Evolutionary conservation across 1,139 yeast species (phyloP).

Genomic region (Eremothecium gossypii): DNA sequence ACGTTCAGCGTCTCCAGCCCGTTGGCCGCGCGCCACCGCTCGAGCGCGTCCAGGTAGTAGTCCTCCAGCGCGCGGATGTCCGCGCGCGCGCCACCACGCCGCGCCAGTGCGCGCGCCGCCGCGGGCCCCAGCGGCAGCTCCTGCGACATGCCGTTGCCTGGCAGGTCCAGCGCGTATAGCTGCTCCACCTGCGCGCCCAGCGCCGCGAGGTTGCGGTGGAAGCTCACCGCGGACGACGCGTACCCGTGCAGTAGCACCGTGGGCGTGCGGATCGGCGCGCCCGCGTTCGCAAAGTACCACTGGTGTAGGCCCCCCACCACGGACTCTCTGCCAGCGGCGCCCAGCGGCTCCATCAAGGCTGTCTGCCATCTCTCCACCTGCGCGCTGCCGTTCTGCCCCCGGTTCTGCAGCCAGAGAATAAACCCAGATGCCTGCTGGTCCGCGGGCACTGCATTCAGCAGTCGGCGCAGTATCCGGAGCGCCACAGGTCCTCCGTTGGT

Average conservation of each 20-base stretch:
- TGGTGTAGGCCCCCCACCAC: constrained; percentile 18
- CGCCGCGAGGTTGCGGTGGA: constrained; percentile 62
- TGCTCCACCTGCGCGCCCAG: constrained; percentile 38
- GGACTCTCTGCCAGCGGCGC: constrained; percentile 12
- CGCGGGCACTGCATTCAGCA: neutral
- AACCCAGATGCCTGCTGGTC: constrained; percentile 10
- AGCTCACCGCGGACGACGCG: constrained; percentile 83
- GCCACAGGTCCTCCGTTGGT: no score
- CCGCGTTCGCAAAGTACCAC: constrained; percentile 21
- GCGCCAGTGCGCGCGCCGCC: constrained; percentile 9
- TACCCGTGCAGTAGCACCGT: constrained; percentile 78
- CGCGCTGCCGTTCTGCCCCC: constrained; percentile 4
- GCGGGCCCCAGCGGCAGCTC: constrained; percentile 17
- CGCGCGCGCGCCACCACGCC: constrained; percentile 6
- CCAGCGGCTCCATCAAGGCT: constrained; percentile 11
- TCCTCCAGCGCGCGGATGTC: constrained; percentile 43
- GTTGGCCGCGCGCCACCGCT: constrained; percentile 64
- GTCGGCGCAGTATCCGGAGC: neutral
- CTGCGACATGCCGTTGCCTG: constrained; percentile 58
- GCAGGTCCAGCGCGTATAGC: constrained; percentile 70
- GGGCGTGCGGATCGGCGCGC: constrained; percentile 22
- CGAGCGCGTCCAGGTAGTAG: constrained; percentile 75
- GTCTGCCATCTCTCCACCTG: constrained; percentile 12
- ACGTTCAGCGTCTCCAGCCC: constrained; percentile 53
- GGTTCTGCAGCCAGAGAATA: constrained; percentile 7